Percentiles rank a stretch among this genome's conserved stretches.
Evolutionary conservation across 441 rosid species (phyloP).

Genomic region (Eruca vesicaria): DNA sequence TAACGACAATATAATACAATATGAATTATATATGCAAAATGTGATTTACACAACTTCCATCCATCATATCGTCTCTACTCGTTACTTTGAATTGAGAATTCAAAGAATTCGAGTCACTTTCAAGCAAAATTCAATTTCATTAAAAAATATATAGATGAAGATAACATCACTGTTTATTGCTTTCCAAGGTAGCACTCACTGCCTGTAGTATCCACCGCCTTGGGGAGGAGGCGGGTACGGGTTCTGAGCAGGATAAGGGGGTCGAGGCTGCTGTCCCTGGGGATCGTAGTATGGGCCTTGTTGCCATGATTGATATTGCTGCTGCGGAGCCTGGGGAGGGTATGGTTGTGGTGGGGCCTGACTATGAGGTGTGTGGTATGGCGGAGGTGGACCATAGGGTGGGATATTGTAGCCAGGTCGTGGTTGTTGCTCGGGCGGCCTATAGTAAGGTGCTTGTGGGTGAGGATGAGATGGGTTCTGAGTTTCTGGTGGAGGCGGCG

Average conservation of each 20-base stretch:
- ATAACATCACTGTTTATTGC: conserved; percentile 16
- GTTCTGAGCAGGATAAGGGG: conserved; percentile 67
- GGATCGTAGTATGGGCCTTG: conserved; percentile 80
- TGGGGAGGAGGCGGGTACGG: conserved; percentile 69
- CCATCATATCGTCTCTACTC: conserved; percentile 1
- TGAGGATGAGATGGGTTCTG: conserved; percentile 49
- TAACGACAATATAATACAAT: too few relatives aligned
- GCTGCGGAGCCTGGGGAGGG: conserved; percentile 62
- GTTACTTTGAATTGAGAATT: not conserved
- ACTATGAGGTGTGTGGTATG: conserved; percentile 57
- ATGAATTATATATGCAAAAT: not conserved
- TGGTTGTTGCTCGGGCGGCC: conserved; percentile 68
- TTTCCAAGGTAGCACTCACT: conserved; percentile 29
- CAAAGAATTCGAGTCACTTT: conserved; percentile 13
- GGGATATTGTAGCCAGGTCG: conserved; percentile 55
- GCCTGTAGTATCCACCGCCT: conserved; percentile 79
- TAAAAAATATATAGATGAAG: conserved; percentile 8
- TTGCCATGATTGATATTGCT: conserved; percentile 85
- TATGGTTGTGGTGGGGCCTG: conserved; percentile 49
- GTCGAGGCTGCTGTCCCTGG: conserved; percentile 75
- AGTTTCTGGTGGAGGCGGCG: conserved; percentile 50
- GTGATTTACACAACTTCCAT: conserved; percentile 2
- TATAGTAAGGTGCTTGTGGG: conserved; percentile 57
- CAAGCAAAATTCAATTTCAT: not conserved
- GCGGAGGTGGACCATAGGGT: conserved; percentile 57